Evolutionary conservation across 495 filamentous ascomycete species (phyloP).

Genomic region (Monascus purpureus): DNA sequence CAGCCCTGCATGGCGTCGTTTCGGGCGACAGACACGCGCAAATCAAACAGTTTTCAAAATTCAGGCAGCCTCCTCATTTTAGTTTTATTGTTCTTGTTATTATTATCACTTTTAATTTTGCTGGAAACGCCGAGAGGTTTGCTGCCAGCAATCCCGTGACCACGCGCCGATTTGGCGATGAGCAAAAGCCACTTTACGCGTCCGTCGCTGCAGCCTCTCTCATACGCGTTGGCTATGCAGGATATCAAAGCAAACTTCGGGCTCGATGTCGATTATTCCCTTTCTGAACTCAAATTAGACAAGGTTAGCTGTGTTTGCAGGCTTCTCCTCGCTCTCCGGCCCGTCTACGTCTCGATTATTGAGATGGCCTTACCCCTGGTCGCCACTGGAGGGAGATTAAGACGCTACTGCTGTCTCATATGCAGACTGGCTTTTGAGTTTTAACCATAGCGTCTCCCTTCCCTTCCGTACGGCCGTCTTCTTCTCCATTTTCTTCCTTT

Average conservation of each 20-base stretch:
- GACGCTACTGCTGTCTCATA: background rate
- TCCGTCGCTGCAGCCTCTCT: background rate
- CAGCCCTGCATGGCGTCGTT: too few species aligned
- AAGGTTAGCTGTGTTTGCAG: background rate
- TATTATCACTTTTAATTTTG: too few species aligned
- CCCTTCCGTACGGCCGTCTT: background rate
- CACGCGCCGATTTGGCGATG: slow-evolving; percentile 28
- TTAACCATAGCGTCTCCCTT: background rate
- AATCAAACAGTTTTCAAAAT: too few species aligned
- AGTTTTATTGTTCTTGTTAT: too few species aligned
- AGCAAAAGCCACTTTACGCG: slow-evolving; percentile 3
- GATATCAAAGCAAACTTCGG: too few species aligned
- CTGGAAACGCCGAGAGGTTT: too few species aligned
- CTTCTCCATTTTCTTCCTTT: background rate
- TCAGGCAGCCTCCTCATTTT: too few species aligned
- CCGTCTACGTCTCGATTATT: background rate
- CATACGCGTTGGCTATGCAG: too few species aligned
- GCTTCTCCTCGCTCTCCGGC: background rate
- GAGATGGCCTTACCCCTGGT: background rate
- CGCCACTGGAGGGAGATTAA: background rate
- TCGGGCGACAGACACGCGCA: too few species aligned
- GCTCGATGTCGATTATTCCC: background rate
- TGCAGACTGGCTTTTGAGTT: background rate
- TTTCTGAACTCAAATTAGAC: background rate
- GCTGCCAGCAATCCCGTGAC: slow-evolving; percentile 27